phyloP scores from a whole-genome alignment of 2,329 filamentous ascomycete species.

The Cytospora paraplurivora region DNA sequence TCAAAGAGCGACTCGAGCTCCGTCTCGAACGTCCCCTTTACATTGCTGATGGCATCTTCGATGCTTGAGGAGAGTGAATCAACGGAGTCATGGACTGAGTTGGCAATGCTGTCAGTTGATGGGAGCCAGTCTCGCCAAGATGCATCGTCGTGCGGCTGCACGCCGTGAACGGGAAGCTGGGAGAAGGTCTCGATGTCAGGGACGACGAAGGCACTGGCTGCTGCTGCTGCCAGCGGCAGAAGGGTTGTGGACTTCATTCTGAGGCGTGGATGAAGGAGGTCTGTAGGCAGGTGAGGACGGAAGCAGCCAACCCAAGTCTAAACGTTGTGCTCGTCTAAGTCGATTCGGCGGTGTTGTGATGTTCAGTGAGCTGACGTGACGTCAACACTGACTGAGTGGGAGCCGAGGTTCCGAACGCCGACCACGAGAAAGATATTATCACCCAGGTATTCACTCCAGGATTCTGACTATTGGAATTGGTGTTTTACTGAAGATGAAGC shows the following conservation, averaged over 20 bases:
- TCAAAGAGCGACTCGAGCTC: slow-evolving; percentile 39
- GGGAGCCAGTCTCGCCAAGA: slow-evolving; percentile 30
- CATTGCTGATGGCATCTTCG: slow-evolving; percentile 26
- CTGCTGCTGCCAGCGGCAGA: slow-evolving; percentile 29
- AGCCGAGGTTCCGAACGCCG: neutral
- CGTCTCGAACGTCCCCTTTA: slow-evolving; percentile 22
- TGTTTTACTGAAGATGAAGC: neutral
- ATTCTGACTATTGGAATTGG: neutral
- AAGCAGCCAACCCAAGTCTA: neutral
- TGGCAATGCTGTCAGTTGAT: slow-evolving; percentile 23
- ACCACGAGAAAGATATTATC: neutral
- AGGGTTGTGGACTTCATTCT: slow-evolving; percentile 32
- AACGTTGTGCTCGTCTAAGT: neutral
- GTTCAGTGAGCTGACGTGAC: slow-evolving; percentile 21
- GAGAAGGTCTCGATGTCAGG: slow-evolving; percentile 29
- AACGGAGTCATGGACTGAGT: slow-evolving; percentile 24
- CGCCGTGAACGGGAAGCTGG: slow-evolving; percentile 30
- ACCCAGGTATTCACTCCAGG: no score
- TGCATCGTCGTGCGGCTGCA: slow-evolving; percentile 21
- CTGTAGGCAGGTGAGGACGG: neutral
- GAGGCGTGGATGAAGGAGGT: neutral
- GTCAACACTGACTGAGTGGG: slow-evolving; percentile 16
- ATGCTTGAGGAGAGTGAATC: slow-evolving; percentile 26
- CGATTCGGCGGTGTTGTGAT: neutral
- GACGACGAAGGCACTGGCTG: slow-evolving; percentile 32